phyloP scores from a whole-genome alignment of 345 rosid genomes.

The Passiflora organensis region DNA sequence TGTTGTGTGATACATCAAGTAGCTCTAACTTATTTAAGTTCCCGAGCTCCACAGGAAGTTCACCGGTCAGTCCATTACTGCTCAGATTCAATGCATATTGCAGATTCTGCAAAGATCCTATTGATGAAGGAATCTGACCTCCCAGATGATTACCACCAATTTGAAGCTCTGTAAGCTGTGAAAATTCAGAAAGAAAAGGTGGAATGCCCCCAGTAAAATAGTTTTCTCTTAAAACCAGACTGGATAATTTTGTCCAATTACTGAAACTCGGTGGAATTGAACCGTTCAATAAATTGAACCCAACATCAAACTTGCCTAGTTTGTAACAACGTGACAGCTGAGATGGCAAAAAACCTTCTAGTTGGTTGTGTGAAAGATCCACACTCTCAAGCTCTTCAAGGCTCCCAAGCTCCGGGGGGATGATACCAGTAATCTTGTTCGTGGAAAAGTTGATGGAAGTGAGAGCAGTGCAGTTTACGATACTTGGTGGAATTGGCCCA shows the following conservation, averaged over 20 bases:
- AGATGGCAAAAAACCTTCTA: conserved; percentile 59
- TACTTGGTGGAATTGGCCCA: conserved; percentile 55
- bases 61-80: conserved; percentile 48
- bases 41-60: conserved; percentile 45
- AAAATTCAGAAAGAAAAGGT: conserved; percentile 41
- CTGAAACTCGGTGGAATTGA: conserved; percentile 43
- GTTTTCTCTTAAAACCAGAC: conserved; percentile 53
- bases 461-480: conserved; percentile 46
- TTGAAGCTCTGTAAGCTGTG: conserved; percentile 42
- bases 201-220: conserved; percentile 66
- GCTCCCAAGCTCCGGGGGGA: conserved; percentile 57
- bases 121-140: conserved; percentile 58
- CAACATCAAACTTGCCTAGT: conserved; percentile 46
- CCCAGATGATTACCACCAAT: conserved; percentile 59
- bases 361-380: conserved; percentile 52
- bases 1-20: conserved; percentile 63
- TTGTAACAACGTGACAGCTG: conserved; percentile 45
- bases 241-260: conserved; percentile 43
- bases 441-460: conserved; percentile 45
- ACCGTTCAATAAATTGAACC: conserved; percentile 59
- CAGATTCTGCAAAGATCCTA: conserved; percentile 45
- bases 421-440: conserved; percentile 50
- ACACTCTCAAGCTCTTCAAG: conserved; percentile 36
- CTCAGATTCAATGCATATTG: conserved; percentile 58
- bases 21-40: conserved; percentile 35